phyloP scores from a whole-genome alignment of 2,329 filamentous ascomycete species.

The Zopfia rhizophila region DNA sequence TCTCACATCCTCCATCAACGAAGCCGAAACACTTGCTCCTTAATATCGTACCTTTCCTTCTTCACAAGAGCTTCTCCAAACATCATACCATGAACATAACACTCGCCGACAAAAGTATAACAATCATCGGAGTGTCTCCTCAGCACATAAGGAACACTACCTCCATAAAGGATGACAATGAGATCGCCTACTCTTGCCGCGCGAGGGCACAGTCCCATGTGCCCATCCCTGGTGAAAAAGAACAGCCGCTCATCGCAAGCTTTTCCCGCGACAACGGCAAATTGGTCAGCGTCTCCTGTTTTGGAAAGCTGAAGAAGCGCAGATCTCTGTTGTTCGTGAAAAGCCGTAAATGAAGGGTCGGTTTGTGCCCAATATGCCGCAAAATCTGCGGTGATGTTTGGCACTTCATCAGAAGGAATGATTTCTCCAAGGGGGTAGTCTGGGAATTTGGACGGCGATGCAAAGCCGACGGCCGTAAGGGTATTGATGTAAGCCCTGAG shows the following conservation, averaged over 20 bases:
- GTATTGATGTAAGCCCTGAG: constrained; percentile 15
- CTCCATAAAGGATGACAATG: constrained; percentile 18
- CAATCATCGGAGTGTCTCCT: constrained; percentile 1
- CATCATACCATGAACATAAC: constrained; percentile 23
- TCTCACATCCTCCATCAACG: too few relatives aligned
- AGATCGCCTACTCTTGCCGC: constrained; percentile 7
- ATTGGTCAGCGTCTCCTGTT: constrained; percentile 20
- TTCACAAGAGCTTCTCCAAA: constrained; percentile 24
- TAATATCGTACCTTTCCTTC: constrained; percentile 2
- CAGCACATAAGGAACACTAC: constrained; percentile 22
- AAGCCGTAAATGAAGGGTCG: constrained; percentile 5
- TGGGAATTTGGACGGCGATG: constrained; percentile 16
- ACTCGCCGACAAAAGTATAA: constrained; percentile 21
- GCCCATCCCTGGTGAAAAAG: constrained; percentile 7
- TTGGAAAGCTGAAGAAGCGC: constrained; percentile 3
- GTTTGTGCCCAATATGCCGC: constrained; percentile 13
- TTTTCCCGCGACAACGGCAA: constrained; percentile 20
- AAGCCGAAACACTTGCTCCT: constrained; percentile 13
- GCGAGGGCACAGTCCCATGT: constrained; percentile 19
- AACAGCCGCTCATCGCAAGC: constrained; percentile 23
- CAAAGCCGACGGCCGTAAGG: constrained; percentile 22
- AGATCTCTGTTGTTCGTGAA: neutral
- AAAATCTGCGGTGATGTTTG: constrained; percentile 16
- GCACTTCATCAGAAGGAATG: constrained; percentile 15
- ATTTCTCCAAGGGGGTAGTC: constrained; percentile 20